Conservation (phyloP, 345 rosid genomes). For the Gossypium raimondii region DNA sequence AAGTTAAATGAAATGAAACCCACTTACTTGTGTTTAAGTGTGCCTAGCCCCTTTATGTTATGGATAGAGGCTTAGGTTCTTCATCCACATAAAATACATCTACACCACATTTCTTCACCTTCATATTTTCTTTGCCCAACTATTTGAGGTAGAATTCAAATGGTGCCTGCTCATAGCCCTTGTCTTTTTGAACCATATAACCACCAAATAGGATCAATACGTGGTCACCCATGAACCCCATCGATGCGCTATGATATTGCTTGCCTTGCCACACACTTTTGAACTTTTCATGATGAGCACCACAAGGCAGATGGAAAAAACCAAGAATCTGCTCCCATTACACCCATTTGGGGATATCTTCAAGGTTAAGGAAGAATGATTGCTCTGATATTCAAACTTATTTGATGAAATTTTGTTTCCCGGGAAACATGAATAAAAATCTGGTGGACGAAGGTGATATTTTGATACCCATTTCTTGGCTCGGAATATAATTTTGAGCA, state of each 20-base stretch:
- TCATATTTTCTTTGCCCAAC: no score
- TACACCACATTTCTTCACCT: background rate
- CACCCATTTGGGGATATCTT: background rate
- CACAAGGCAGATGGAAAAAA: background rate
- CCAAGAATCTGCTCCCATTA: background rate
- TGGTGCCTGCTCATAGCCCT: no score
- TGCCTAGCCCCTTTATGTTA: no score
- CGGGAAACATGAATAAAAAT: background rate
- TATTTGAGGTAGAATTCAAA: no score
- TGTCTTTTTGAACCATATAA: background rate
- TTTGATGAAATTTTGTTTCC: background rate
- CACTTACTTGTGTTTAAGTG: no score
- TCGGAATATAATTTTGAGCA: background rate
- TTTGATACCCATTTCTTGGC: background rate
- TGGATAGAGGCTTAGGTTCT: background rate
- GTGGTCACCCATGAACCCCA: background rate
- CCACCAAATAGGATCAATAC: background rate
- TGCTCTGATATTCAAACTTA: background rate
- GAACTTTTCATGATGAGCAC: background rate
- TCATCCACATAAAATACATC: background rate
- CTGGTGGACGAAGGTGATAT: background rate
- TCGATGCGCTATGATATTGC: background rate
- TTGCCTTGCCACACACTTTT: background rate
- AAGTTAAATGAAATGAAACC: no score
- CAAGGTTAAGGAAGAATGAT: background rate